These are phyloP conservation scores for Themeda triandra DNA, from an alignment of 176 grass and related monocot species.

Conservation along the genomic window DNA sequence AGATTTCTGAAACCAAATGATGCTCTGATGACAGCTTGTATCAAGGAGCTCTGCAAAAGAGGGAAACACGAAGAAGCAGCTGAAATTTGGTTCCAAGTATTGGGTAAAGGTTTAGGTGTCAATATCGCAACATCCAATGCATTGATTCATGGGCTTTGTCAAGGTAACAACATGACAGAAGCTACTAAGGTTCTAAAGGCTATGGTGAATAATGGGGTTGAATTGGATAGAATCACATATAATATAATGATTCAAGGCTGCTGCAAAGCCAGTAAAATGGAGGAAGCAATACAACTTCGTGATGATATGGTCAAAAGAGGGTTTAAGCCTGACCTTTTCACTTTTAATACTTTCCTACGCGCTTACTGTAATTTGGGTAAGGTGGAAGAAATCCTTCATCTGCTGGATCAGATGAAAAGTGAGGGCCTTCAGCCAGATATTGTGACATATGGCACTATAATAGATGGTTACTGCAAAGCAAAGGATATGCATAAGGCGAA, in stretches of 20 bases:
- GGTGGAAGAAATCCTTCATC: constrained; percentile 59
- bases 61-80: constrained; percentile 58
- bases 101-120: constrained; percentile 62
- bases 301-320: constrained; percentile 78
- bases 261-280: constrained; percentile 72
- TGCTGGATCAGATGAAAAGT: constrained; percentile 64
- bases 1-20: constrained; percentile 79
- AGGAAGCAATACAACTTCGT: constrained; percentile 61
- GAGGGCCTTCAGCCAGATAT: constrained; percentile 64
- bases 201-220: constrained; percentile 55
- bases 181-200: constrained; percentile 54
- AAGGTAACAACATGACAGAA: constrained; percentile 48
- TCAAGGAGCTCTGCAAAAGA: constrained; percentile 57
- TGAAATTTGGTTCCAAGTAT: constrained; percentile 52
- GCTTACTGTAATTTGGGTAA: constrained; percentile 67
- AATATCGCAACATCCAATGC: constrained; percentile 77
- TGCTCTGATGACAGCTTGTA: constrained; percentile 71
- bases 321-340: constrained; percentile 72
- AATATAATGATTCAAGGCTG: constrained; percentile 76
- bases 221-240: constrained; percentile 78
- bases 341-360: constrained; percentile 62
- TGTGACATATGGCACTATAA: constrained; percentile 71
- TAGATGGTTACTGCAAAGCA: constrained; percentile 78
- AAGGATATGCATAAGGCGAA: constrained; percentile 80
- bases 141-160: constrained; percentile 80